phyloP scores from a whole-genome alignment of 805 yeast species.

The Pichia occidentalis region DNA sequence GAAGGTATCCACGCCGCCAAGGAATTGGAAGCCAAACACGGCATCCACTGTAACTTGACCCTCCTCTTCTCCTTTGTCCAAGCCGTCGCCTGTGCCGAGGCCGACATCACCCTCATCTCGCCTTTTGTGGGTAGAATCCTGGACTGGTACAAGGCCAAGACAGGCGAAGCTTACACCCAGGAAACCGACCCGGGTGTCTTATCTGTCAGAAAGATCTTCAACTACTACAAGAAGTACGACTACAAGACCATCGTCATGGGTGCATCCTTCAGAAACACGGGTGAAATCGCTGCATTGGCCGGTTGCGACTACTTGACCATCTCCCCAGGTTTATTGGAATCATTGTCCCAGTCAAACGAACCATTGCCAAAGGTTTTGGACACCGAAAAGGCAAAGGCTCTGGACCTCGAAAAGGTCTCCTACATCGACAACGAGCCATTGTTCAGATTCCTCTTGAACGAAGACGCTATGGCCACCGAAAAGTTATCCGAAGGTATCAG shows the following conservation, averaged over 20 bases:
- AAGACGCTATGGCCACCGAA: conserved; percentile 98
- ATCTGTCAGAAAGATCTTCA: conserved; percentile 82
- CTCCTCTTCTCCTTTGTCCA: conserved; percentile 90
- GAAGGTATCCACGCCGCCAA: conserved; percentile 99
- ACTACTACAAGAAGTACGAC: conserved; percentile 96
- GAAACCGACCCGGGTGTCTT: conserved; percentile 93
- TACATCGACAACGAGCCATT: conserved; percentile 79
- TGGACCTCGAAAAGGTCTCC: conserved; percentile 61
- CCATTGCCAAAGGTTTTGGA: conserved; percentile 78
- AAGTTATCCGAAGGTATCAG: conserved; percentile 97
- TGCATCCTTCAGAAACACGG: conserved; percentile 97
- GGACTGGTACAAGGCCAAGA: conserved; percentile 94
- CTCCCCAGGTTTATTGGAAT: conserved; percentile 87
- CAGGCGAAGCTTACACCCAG: conserved; percentile 79
- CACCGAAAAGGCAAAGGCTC: conserved; percentile 51
- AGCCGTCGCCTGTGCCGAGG: conserved; percentile 99
- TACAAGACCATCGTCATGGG: conserved; percentile 99
- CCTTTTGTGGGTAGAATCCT: conserved; percentile 99
- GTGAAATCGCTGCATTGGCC: conserved; percentile 93
- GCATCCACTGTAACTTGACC: conserved; percentile 91
- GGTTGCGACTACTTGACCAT: conserved; percentile 97
- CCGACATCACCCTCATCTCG: conserved; percentile 88
- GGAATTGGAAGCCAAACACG: conserved; percentile 86
- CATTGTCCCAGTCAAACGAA: conserved; percentile 70
- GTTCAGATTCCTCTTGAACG: conserved; percentile 88